These are phyloP conservation scores for Linum tenue DNA, from an alignment of 345 rosid species.

Conservation along the genomic window DNA sequence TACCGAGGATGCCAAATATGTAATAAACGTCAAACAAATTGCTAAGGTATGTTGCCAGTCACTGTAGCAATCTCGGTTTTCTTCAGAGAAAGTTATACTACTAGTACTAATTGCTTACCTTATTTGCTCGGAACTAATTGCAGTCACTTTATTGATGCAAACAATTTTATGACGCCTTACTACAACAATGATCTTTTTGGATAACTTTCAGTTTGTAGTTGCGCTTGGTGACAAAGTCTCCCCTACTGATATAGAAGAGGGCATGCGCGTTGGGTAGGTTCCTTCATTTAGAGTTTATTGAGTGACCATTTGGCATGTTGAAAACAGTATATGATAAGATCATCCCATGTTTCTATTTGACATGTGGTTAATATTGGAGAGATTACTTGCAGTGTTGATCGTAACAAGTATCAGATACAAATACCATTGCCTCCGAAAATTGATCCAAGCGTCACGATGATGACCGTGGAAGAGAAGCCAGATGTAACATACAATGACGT, in stretches of 20 bases:
- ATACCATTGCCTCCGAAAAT: conserved; percentile 96
- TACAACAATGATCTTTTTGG: background rate
- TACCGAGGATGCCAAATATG: conserved; percentile 93
- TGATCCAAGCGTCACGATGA: conserved; percentile 99
- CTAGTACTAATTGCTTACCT: background rate
- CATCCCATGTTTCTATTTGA: too few relatives aligned
- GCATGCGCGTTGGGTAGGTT: conserved; percentile 98
- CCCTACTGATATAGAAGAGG: conserved; percentile 95
- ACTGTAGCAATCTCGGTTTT: background rate
- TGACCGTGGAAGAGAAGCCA: conserved; percentile 98
- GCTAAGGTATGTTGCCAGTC: conserved; percentile 54
- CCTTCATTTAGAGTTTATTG: too few relatives aligned
- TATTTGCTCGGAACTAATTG: background rate
- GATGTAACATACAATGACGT: conserved; percentile 97
- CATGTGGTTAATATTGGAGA: conserved; percentile 2
- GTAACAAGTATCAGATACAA: conserved; percentile 94
- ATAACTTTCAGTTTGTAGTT: conserved; percentile 68
- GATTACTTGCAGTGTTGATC: conserved; percentile 64
- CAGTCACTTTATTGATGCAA: background rate
- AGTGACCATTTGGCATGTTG: too few relatives aligned
- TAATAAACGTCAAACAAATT: conserved; percentile 91
- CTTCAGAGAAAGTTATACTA: background rate
- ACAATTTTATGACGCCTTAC: background rate
- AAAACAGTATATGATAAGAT: too few relatives aligned
- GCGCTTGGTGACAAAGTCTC: conserved; percentile 97